These are phyloP conservation scores for Apophysomyces trapeziformis DNA, from an alignment of 371 early-diverging fungal genomes.

Conservation along the genomic window DNA sequence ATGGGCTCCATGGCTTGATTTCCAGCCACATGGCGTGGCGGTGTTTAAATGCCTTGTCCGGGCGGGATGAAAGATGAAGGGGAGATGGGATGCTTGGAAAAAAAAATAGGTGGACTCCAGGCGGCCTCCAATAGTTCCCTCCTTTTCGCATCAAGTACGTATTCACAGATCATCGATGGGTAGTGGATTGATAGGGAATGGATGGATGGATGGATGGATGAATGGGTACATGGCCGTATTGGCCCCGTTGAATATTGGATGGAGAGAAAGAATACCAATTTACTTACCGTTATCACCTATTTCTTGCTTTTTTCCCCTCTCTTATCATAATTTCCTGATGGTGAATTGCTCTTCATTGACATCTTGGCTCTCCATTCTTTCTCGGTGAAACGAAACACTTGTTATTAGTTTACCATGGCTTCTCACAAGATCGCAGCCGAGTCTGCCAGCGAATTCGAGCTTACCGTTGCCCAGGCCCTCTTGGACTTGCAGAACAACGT, in stretches of 20 bases:
- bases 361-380: background rate
- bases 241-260: no score
- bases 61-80: slow-evolving; percentile 4
- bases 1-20: no score
- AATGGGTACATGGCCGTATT: background rate
- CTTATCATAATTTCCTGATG: background rate
- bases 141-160: slow-evolving; percentile 26
- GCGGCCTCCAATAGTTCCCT: slow-evolving; percentile 15
- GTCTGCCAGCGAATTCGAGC: slow-evolving; percentile 89
- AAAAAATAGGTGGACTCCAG: slow-evolving; percentile 2
- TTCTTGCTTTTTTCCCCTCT: background rate
- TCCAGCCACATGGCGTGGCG: background rate
- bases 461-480: slow-evolving; percentile 94
- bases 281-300: slow-evolving; percentile 1
- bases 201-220: slow-evolving; percentile 30
- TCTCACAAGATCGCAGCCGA: slow-evolving; percentile 75
- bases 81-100: background rate
- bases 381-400: background rate
- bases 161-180: slow-evolving; percentile 10
- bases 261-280: background rate
- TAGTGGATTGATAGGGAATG: slow-evolving; percentile 10
- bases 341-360: background rate
- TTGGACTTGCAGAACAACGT: slow-evolving; percentile 94
- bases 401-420: slow-evolving; percentile 44
- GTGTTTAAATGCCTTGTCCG: slow-evolving; percentile 3